phyloP scores from a whole-genome alignment of 2,329 filamentous ascomycete species.

The Tothia fuscella region DNA sequence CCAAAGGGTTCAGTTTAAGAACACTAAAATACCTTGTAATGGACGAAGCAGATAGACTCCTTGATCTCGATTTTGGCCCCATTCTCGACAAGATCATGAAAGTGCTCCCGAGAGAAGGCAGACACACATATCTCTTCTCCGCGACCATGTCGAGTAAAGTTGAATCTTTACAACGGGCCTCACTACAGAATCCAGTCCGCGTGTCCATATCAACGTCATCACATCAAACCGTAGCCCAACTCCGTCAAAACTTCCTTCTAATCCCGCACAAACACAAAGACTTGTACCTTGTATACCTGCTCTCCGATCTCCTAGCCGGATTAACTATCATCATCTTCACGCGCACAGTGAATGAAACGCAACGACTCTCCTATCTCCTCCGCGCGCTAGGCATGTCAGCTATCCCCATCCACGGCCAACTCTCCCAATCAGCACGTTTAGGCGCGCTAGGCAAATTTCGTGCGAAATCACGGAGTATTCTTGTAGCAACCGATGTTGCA shows the following conservation, averaged over 20 bases:
- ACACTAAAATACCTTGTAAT: conserved; percentile 81
- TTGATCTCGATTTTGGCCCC: conserved; percentile 90
- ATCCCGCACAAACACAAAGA: conserved; percentile 83
- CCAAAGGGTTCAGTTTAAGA: conserved; percentile 82
- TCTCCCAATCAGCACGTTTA: conserved; percentile 76
- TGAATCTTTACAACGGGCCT: conserved; percentile 82
- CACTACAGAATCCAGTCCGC: conserved; percentile 69
- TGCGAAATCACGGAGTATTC: conserved; percentile 64
- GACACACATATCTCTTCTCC: conserved; percentile 77
- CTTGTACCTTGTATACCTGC: conserved; percentile 71
- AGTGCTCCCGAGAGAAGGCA: conserved; percentile 55
- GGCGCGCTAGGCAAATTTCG: conserved; percentile 88
- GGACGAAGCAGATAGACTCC: conserved; percentile 83
- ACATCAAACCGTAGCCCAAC: conserved; percentile 82
- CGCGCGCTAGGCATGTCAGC: conserved; percentile 77
- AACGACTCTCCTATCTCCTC: conserved; percentile 72
- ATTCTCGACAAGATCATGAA: conserved; percentile 89
- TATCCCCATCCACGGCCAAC: conserved; percentile 84
- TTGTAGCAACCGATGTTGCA: conserved; percentile 90
- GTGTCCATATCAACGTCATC: conserved; percentile 73
- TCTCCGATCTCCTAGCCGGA: conserved; percentile 71
- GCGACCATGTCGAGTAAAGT: conserved; percentile 92
- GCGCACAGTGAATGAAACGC: conserved; percentile 81
- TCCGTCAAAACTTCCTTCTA: conserved; percentile 79
- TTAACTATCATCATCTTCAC: conserved; percentile 84